These are phyloP conservation scores for Amylostereum areolatum DNA, from an alignment of 1,284 basidiomycete genomes.

Conservation along the genomic window DNA sequence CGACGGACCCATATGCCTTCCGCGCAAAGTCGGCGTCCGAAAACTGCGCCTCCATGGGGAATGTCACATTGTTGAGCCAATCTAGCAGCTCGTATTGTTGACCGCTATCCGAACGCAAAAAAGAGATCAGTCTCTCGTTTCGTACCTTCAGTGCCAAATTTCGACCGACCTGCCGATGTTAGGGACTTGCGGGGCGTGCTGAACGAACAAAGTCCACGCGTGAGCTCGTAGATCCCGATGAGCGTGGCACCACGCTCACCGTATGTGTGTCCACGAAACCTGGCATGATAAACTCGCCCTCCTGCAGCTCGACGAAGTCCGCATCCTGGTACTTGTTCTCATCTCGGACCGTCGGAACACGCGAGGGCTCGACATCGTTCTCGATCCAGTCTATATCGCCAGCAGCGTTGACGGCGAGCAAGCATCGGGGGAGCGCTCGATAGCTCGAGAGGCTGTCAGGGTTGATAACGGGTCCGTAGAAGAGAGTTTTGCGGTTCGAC, in stretches of 20 bases:
- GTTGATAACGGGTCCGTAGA: slow-evolving; percentile 66
- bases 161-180: slow-evolving; percentile 69
- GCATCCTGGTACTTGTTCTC: slow-evolving; percentile 32
- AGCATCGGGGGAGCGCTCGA: slow-evolving; percentile 46
- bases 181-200: slow-evolving; percentile 88
- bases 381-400: slow-evolving; percentile 71
- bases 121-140: not conserved
- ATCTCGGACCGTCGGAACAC: slow-evolving; percentile 38
- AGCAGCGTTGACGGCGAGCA: slow-evolving; percentile 50
- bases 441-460: slow-evolving; percentile 51
- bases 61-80: slow-evolving; percentile 86
- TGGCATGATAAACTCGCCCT: slow-evolving; percentile 81
- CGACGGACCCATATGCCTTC: slow-evolving; percentile 67
- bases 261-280: slow-evolving; percentile 91
- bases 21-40: slow-evolving; percentile 68
- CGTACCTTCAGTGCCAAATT: not conserved
- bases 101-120: slow-evolving; percentile 39
- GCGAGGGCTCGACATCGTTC: slow-evolving; percentile 40
- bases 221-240: not conserved
- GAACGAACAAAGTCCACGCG: not conserved
- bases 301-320: slow-evolving; percentile 41
- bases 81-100: slow-evolving; percentile 83
- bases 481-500: slow-evolving; percentile 30
- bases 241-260: slow-evolving; percentile 34
- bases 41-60: slow-evolving; percentile 85